Evolutionary conservation across 768 basidiomycete genomes (phyloP).

Genomic region (Postia placenta): DNA sequence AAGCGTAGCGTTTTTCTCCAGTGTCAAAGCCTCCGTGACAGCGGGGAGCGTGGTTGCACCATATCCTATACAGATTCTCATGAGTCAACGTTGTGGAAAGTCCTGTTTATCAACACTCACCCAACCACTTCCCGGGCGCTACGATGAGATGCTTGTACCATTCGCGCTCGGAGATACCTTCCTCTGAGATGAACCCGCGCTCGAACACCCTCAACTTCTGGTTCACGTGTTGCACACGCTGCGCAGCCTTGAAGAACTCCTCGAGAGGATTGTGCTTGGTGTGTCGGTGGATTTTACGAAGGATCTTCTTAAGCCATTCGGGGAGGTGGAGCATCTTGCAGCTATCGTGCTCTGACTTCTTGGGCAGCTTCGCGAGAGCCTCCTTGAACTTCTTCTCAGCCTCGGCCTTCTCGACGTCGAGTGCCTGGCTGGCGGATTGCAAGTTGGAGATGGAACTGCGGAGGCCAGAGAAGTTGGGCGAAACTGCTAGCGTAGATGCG

Average conservation of each 20-base stretch:
- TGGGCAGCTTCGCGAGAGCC: constrained; percentile 13
- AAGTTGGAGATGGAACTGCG: constrained; percentile 18
- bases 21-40: constrained; percentile 68
- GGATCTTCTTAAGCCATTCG: constrained; percentile 12
- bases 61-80: constrained; percentile 43
- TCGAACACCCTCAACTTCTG: constrained; percentile 67
- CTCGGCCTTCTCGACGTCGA: constrained; percentile 21
- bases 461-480: constrained; percentile 18
- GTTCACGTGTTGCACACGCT: constrained; percentile 54
- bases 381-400: constrained; percentile 22
- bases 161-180: constrained; percentile 70
- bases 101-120: constrained; percentile 32
- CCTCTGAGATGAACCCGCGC: constrained; percentile 72
- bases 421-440: constrained; percentile 16
- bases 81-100: neutral
- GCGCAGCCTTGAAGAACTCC: constrained; percentile 50
- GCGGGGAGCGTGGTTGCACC: constrained; percentile 83
- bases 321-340: constrained; percentile 4
- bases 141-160: constrained; percentile 86
- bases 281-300: constrained; percentile 8
- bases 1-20: constrained; percentile 57
- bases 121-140: constrained; percentile 82
- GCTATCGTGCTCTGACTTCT: neutral
- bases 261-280: constrained; percentile 12
- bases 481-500: constrained; percentile 8